Evolutionary conservation across 441 rosid species (phyloP).

Genomic region (Pelargonium fulgidum): DNA sequence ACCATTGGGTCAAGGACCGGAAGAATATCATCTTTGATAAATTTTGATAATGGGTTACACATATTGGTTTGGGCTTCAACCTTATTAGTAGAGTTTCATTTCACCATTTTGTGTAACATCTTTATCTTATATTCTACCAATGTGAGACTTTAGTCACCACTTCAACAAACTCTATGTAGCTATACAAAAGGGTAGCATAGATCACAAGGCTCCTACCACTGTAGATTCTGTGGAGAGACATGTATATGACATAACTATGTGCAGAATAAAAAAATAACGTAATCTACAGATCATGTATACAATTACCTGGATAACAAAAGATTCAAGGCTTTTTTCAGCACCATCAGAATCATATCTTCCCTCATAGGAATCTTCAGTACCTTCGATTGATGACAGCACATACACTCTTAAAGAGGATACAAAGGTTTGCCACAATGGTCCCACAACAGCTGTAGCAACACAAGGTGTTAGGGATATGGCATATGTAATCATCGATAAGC

Average conservation of each 20-base stretch:
- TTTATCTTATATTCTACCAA: no score
- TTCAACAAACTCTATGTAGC: no score
- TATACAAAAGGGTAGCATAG: no score
- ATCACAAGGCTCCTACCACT: no score
- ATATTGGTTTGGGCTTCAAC: no score
- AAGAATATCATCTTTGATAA: no score
- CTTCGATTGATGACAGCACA: constrained; percentile 63
- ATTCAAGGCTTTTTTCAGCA: constrained; percentile 86
- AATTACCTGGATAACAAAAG: constrained; percentile 81
- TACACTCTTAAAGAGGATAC: constrained; percentile 68
- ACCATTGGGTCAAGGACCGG: no score
- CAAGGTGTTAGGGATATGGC: constrained; percentile 14
- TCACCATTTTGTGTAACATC: no score
- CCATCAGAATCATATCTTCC: constrained; percentile 97
- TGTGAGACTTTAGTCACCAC: no score
- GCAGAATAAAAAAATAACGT: constrained; percentile 1
- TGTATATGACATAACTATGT: not conserved
- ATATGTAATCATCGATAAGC: constrained; percentile 14
- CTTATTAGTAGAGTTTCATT: no score
- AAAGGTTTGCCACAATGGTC: constrained; percentile 89
- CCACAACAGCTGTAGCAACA: constrained; percentile 56
- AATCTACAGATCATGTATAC: constrained; percentile 10
- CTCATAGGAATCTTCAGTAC: constrained; percentile 65
- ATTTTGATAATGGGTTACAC: no score
- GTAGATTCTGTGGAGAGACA: no score